Evolutionary conservation across 345 rosid species (phyloP), one percentile per base, ranked within the genome.

Genomic region (Dipteronia sinensis): DNA sequence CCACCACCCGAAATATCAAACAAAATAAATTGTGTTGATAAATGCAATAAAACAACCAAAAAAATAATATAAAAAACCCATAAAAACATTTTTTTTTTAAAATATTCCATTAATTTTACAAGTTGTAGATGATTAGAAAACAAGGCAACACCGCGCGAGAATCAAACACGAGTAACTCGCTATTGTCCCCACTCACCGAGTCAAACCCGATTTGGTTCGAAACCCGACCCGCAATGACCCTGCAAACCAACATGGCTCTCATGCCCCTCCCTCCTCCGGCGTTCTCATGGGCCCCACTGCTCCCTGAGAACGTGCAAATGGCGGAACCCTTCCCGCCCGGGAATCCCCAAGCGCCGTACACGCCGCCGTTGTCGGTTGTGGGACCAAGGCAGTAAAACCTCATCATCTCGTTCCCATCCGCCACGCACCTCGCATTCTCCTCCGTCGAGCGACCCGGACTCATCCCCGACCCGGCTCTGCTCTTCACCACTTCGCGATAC

Each of bases 371-470:
- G 0, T 85, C 87, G 0, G 87, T 58, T 0, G 90, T 85, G n/a
- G 97, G 90, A 2, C 99, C 99, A 69, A 90, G 74, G 77, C 93
- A 91, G 25, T 89, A 88, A 78, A 96, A 96, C 83, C 98, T 88
- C 99, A 96, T 96, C 62, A 93, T 90, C 87, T 96, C 99, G 79
- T 96, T 96, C 29, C 99, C 99, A 49, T 96, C 99, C 4, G 99
- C 98, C 1, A 86, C 83, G 76, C 97, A 93, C 84, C 99, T 83
- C 13, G 92, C 95, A 65, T 89, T 89, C 79, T 90, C 97, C 78
- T 90, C 96, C 85, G 88, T 80, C 56, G 89, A 65, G 42, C 77
- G 79, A 16, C 71, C 83, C 6, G 70, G 61, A 4, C 80, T 80
- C 10, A 76, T 44, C 16, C 77, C 76, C 46, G 86, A 85, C 12